Base-by-base conservation (phyloP, 2,329 filamentous ascomycete species). In the Fusarium clavum region DNA sequence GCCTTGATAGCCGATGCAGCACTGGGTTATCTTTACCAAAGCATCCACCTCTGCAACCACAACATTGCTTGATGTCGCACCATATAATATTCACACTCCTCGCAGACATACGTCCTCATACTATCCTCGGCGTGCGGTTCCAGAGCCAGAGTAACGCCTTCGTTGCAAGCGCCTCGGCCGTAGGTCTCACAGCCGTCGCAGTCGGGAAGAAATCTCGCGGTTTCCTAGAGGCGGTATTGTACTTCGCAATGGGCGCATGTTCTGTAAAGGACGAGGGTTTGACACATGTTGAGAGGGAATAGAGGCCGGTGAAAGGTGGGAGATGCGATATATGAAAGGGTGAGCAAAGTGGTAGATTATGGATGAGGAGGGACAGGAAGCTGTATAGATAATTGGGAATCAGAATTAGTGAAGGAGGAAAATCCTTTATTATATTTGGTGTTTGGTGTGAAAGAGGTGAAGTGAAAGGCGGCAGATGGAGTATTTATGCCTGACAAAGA, bases 221-320 rank as follows among this genome's bases (percentile, higher is more conserved):
- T 72, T 34, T 70, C 69, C 69, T 64, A 72, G 14, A 72, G 62
- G 46, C 62, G 44, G 43, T 58, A 59, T 43, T 54, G 25, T 1
- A 66, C 53, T 29, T 72, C 66, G n/a, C 69, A 72, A 41, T 72
- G 66, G 7, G 66, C 69, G 22, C 69, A 72, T 5, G 69, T 70
- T n/a, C 47, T 46, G 41, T 70, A 72, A 13, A 61, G n/a, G 5
- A 72, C 62, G 6, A 70, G 61, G 1, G 65, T 72, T 34, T 70
- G 69, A 25, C 69, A 72, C 69, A 72, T 72, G 12, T 30, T 30
- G 6, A 25, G 24, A 38, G 34, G 34, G 10, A 38, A 38, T 38
- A 38, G 7, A 38, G 18, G 34, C 7, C 2, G 6, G 12, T 38
- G 18, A 38, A n/a, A 7, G 34, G 34, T 38, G 34, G 9, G 34